Conservation (phyloP, 495 filamentous ascomycete species). For the Diplogelasinospora grovesii region DNA sequence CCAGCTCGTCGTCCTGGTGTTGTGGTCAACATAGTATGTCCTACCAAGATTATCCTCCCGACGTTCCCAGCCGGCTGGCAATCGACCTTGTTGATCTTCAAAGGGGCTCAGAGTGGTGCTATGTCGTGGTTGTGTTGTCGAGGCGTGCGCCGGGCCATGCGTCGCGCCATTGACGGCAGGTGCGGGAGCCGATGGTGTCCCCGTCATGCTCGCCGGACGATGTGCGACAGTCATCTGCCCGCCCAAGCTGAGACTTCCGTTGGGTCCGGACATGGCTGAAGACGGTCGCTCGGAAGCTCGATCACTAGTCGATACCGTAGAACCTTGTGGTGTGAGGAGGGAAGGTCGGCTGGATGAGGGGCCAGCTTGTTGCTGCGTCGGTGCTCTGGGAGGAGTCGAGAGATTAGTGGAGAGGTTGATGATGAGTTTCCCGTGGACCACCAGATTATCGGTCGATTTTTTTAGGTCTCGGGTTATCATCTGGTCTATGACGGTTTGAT, state of each 20-base stretch:
- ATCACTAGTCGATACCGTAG: conserved; percentile 27
- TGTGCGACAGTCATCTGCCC: conserved; percentile 27
- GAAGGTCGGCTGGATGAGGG: conserved; percentile 37
- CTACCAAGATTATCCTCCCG: conserved; percentile 92
- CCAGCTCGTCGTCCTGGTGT: conserved; percentile 95
- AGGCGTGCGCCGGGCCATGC: too few species aligned
- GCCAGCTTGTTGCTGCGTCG: conserved; percentile 11
- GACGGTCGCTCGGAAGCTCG: conserved; percentile 33
- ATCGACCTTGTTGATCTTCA: conserved; percentile 85
- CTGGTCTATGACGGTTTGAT: conserved; percentile 46
- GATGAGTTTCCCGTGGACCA: conserved; percentile 96
- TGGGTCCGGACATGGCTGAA: conserved; percentile 40
- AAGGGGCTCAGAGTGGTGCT: conserved; percentile 76
- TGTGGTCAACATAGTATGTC: conserved; percentile 99
- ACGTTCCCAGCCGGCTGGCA: conserved; percentile 93
- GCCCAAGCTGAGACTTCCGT: conserved; percentile 25
- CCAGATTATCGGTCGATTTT: conserved; percentile 95
- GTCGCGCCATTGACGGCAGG: conserved; percentile 31
- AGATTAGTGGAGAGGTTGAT: conserved; percentile 92
- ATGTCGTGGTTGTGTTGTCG: conserved; percentile 28
- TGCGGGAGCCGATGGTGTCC: conserved; percentile 26
- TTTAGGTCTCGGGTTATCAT: conserved; percentile 99
- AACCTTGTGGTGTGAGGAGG: conserved; percentile 31
- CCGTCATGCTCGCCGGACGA: conserved; percentile 32
- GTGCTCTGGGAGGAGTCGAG: conserved; percentile 22